These are phyloP conservation scores for Cercospora sp. DNA, from an alignment of 2,329 filamentous ascomycete genomes.

Conservation along the genomic window DNA sequence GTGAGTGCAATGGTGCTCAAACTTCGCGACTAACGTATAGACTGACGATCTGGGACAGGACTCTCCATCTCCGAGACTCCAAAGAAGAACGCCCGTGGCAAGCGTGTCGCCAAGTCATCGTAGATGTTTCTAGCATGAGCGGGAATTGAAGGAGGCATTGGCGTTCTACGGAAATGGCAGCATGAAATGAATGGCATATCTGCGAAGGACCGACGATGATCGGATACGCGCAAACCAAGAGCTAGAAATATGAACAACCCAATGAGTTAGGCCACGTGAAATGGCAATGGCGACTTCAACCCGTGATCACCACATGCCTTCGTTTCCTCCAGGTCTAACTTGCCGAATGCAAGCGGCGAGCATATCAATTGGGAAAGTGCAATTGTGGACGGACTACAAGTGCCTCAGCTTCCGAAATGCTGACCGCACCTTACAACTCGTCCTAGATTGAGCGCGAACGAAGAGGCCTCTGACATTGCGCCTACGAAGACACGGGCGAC, in stretches of 20 bases:
- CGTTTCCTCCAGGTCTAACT: background rate
- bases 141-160: slow-evolving; percentile 11
- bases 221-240: background rate
- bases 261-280: slow-evolving; percentile 9
- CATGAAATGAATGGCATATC: slow-evolving; percentile 6
- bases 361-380: background rate
- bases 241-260: background rate
- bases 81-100: slow-evolving; percentile 63
- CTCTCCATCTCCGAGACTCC: slow-evolving; percentile 61
- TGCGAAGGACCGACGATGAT: background rate
- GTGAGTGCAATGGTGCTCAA: slow-evolving; percentile 53
- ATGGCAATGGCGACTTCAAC: slow-evolving; percentile 16
- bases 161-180: slow-evolving; percentile 18
- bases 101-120: slow-evolving; percentile 43
- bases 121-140: slow-evolving; percentile 17
- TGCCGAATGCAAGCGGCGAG: background rate
- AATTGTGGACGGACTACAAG: slow-evolving; percentile 1
- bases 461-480: slow-evolving; percentile 3
- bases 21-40: background rate
- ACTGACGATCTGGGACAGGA: slow-evolving; percentile 42
- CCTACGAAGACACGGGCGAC: background rate
- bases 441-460: background rate
- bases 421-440: slow-evolving; percentile 1
- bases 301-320: background rate
- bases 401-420: background rate